Conservation (phyloP, 805 yeast species). For the Wickerhamiella slavikovae region DNA sequence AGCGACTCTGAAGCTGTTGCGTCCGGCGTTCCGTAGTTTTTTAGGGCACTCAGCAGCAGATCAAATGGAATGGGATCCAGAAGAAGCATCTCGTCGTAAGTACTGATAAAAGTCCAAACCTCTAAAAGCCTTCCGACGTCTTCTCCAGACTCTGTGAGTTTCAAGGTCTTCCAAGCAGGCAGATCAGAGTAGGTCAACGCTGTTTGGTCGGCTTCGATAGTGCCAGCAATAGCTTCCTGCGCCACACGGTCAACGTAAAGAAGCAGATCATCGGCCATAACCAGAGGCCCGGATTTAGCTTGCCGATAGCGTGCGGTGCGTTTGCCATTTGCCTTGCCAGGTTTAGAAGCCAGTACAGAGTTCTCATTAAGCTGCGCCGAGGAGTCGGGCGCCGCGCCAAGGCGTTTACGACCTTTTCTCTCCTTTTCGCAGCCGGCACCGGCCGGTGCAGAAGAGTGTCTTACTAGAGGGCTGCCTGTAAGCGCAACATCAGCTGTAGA, state of each 20-base stretch:
- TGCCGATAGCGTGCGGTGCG: background rate
- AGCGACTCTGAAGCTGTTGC: constrained; percentile 22
- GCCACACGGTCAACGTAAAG: too few relatives aligned
- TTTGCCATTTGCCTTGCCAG: background rate
- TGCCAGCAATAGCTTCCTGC: too few relatives aligned
- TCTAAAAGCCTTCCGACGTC: constrained; percentile 25
- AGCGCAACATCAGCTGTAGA: background rate
- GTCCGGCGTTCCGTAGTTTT: too few relatives aligned
- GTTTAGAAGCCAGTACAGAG: background rate
- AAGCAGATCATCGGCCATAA: background rate
- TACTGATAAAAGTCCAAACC: constrained; percentile 54
- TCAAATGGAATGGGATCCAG: constrained; percentile 67
- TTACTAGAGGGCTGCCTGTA: background rate
- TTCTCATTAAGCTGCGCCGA: background rate
- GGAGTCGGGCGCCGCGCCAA: background rate
- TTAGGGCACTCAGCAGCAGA: constrained; percentile 43
- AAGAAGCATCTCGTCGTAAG: constrained; percentile 40
- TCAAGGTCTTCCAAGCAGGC: constrained; percentile 10
- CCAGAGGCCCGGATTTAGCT: background rate
- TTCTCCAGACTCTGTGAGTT: constrained; percentile 2
- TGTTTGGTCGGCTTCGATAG: background rate
- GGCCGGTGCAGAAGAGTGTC: background rate
- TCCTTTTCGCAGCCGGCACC: background rate
- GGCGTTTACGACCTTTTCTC: too few relatives aligned
- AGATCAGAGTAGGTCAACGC: background rate